These are phyloP conservation scores for Podospora bellae-mahoneyi DNA, from an alignment of 495 filamentous ascomycete species.

Conservation along the genomic window DNA sequence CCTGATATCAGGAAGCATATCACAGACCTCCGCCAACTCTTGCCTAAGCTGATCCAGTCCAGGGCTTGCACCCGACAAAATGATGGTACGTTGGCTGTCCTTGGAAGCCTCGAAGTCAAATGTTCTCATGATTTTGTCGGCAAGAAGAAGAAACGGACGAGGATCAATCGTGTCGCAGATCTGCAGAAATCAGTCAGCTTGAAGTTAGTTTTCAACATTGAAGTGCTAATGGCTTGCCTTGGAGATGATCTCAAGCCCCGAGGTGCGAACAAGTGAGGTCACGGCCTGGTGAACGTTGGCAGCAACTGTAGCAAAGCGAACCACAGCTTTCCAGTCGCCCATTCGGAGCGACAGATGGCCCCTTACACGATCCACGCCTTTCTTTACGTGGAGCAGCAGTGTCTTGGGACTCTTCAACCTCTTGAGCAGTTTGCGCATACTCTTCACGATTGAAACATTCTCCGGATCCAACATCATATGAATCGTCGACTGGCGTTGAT, in stretches of 20 bases:
- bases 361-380: conserved; percentile 65
- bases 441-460: conserved; percentile 56
- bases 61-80: conserved; percentile 67
- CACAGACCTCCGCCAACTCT: conserved; percentile 71
- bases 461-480: conserved; percentile 65
- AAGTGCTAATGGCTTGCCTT: conserved; percentile 45
- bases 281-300: conserved; percentile 66
- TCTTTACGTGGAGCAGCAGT: conserved; percentile 66
- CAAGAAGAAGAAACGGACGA: conserved; percentile 57
- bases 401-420: conserved; percentile 77
- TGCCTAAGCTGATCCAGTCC: conserved; percentile 76
- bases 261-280: conserved; percentile 55
- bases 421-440: conserved; percentile 61
- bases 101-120: conserved; percentile 81
- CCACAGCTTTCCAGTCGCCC: conserved; percentile 68
- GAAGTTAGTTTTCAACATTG: conserved; percentile 3
- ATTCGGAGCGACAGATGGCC: conserved; percentile 57
- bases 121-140: conserved; percentile 66
- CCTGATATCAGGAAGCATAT: conserved; percentile 65
- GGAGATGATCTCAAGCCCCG: conserved; percentile 51
- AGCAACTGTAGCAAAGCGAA: conserved; percentile 50
- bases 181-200: conserved; percentile 19
- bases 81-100: conserved; percentile 68
- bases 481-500: conserved; percentile 70
- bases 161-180: conserved; percentile 46